Percentiles rank a stretch among this genome's conserved stretches.
These are phyloP conservation scores for Backusella australiensis DNA, from an alignment of 192 early-diverging fungal species.

Conservation along the genomic window DNA sequence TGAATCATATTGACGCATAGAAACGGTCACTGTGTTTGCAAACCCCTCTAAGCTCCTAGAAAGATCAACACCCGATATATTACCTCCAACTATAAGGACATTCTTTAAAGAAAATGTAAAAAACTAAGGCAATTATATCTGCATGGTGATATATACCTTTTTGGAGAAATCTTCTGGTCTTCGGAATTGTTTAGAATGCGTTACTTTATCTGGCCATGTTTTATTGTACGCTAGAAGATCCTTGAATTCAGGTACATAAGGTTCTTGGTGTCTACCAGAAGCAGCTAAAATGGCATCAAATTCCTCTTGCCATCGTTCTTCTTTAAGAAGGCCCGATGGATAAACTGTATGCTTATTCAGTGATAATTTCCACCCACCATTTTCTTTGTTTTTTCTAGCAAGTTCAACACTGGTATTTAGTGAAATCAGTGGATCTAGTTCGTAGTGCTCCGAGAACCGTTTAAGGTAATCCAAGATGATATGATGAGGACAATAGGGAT, in stretches of 20 bases:
- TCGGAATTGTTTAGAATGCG: constrained; percentile 26
- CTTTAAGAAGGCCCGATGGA: neutral
- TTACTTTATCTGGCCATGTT: constrained; percentile 18
- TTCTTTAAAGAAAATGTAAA: constrained; percentile 10
- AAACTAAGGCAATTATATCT: neutral
- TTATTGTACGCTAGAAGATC: constrained; percentile 12
- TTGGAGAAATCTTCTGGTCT: constrained; percentile 1
- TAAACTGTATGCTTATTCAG: neutral
- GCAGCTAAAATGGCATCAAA: constrained; percentile 23
- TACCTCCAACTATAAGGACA: constrained; percentile 15
- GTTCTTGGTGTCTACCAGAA: constrained; percentile 17
- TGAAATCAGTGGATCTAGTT: constrained; percentile 15
- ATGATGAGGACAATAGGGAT: neutral
- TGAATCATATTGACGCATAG: constrained; percentile 5
- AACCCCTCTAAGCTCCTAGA: neutral
- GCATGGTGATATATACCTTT: constrained; percentile 9
- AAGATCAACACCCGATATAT: constrained; percentile 20
- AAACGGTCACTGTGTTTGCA: constrained; percentile 17
- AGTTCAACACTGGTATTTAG: constrained; percentile 20
- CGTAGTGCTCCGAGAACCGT: constrained; percentile 5
- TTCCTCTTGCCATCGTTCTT: neutral
- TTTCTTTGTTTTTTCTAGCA: constrained; percentile 9
- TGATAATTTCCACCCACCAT: neutral
- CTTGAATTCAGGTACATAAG: constrained; percentile 11
- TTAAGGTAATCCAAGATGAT: constrained; percentile 11